Evolutionary conservation across 1,284 basidiomycete genomes (phyloP).

Genomic region (Cryptococcus neoformans): DNA sequence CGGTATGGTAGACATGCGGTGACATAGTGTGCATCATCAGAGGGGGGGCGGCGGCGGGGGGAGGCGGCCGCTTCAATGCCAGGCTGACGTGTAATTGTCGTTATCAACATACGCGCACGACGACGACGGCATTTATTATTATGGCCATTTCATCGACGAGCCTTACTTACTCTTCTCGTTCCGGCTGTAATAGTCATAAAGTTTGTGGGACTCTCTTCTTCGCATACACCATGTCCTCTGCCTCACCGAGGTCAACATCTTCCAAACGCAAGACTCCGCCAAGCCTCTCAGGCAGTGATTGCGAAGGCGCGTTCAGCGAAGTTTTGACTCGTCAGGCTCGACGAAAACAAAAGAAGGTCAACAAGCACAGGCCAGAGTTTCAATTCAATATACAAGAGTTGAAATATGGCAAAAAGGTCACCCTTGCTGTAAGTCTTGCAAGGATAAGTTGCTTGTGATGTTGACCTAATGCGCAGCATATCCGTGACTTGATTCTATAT

Average conservation of each 20-base stretch:
- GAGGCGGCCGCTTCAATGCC: too few relatives aligned
- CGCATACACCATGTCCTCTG: background rate
- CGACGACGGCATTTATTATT: too few relatives aligned
- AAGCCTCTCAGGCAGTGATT: background rate
- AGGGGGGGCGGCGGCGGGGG: too few relatives aligned
- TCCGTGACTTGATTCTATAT: conserved; percentile 77
- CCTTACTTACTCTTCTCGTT: too few relatives aligned
- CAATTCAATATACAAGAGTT: conserved; percentile 76
- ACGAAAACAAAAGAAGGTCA: conserved; percentile 69
- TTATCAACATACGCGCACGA: too few relatives aligned
- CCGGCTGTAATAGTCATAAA: too few relatives aligned
- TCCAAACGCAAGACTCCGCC: conserved; percentile 7
- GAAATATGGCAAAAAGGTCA: conserved; percentile 63
- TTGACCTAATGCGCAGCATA: conserved; percentile 58
- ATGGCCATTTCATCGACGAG: too few relatives aligned
- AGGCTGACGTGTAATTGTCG: too few relatives aligned
- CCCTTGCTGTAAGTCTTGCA: conserved; percentile 61
- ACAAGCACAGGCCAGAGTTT: conserved; percentile 67
- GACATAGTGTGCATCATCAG: too few relatives aligned
- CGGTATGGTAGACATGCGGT: too few relatives aligned
- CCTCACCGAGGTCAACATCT: background rate
- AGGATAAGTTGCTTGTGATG: background rate
- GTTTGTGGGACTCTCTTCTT: background rate
- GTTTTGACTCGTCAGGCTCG: conserved; percentile 58
- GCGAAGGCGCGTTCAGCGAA: conserved; percentile 60